Conservation (phyloP, 2,329 filamentous ascomycete species). For the Rhinocladiella similis region DNA sequence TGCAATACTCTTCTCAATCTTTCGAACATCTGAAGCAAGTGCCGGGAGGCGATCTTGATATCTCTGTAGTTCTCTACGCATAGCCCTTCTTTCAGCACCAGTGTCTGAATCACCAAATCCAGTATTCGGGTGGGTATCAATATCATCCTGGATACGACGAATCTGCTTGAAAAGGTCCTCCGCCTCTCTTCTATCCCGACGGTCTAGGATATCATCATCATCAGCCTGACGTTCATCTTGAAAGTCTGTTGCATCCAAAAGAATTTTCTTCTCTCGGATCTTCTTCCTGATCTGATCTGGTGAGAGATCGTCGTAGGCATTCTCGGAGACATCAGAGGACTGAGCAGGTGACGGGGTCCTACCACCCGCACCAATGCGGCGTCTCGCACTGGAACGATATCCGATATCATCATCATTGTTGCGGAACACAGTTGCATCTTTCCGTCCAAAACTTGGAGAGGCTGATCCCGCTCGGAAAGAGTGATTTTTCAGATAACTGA, state of each 20-base stretch:
- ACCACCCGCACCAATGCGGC: constrained; percentile 69
- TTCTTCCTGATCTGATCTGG: constrained; percentile 89
- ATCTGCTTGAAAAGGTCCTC: constrained; percentile 94
- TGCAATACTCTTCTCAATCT: constrained; percentile 87
- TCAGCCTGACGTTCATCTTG: constrained; percentile 86
- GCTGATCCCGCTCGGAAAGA: constrained; percentile 74
- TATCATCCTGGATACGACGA: constrained; percentile 87
- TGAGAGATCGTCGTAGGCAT: constrained; percentile 75
- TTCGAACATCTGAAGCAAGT: constrained; percentile 86
- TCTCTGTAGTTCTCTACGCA: constrained; percentile 86
- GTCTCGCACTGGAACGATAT: constrained; percentile 90
- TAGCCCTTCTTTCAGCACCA: constrained; percentile 78
- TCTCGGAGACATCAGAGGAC: constrained; percentile 62
- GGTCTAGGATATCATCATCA: constrained; percentile 88
- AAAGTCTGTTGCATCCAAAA: constrained; percentile 95
- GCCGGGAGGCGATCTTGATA: constrained; percentile 88
- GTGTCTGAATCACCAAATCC: constrained; percentile 71
- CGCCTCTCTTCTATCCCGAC: constrained; percentile 84
- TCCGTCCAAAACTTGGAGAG: constrained; percentile 64
- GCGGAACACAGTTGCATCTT: constrained; percentile 94
- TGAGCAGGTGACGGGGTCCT: constrained; percentile 78
- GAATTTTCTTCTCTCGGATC: constrained; percentile 88
- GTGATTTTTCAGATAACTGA: constrained; percentile 94
- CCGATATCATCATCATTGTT: constrained; percentile 93
- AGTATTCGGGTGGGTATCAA: constrained; percentile 84